phyloP scores from a whole-genome alignment of 805 yeast species.

The Metschnikowia anglica region DNA sequence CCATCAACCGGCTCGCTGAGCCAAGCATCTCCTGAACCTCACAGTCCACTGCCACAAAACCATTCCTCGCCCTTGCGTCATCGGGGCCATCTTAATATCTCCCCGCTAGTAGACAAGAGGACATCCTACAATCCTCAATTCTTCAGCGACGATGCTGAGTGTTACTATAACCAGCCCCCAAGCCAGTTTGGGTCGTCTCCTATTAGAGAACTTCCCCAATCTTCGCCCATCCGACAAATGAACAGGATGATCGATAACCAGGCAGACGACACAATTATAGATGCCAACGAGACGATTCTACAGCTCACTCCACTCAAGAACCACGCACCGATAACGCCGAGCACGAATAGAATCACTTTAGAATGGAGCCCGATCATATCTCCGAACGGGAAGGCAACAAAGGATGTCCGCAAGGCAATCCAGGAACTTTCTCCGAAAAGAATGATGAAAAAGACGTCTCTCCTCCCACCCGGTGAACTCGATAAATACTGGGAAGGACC shows the following conservation, averaged over 20 bases:
- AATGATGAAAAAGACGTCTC: constrained; percentile 56
- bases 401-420: constrained; percentile 24
- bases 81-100: constrained; percentile 6
- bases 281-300: constrained; percentile 40
- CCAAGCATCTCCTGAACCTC: constrained; percentile 38
- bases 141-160: constrained; percentile 32
- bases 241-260: constrained; percentile 2
- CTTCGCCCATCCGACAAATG: constrained; percentile 12
- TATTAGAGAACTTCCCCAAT: constrained; percentile 21
- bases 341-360: constrained; percentile 31
- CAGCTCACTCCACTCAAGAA: constrained; percentile 42
- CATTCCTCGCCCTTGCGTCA: constrained; percentile 31
- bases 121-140: constrained; percentile 41
- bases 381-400: constrained; percentile 29
- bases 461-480: constrained; percentile 85
- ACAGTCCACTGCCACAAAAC: constrained; percentile 19
- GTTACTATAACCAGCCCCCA: constrained; percentile 14
- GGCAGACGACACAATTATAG: constrained; percentile 33
- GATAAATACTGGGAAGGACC: constrained; percentile 84
- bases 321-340: constrained; percentile 35
- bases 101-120: constrained; percentile 20
- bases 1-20: constrained; percentile 35
- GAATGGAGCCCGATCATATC: constrained; percentile 49
- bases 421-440: constrained; percentile 48
- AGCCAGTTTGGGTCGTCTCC: constrained; percentile 33